These are phyloP conservation scores for Carex littledalei DNA, from an alignment of 176 grass and related monocot genomes.

Conservation along the genomic window DNA sequence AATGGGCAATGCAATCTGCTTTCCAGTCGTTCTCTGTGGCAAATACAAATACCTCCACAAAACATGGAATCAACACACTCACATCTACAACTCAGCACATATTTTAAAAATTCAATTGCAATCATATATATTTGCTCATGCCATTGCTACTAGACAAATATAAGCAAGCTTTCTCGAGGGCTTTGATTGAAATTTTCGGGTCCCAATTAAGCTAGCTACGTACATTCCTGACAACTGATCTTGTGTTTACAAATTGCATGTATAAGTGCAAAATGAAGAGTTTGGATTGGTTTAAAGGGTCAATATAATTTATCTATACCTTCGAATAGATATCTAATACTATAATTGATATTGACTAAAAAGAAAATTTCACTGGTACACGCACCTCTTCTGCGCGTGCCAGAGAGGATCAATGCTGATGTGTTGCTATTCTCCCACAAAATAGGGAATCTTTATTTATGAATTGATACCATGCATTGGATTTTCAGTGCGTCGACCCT, in stretches of 20 bases:
- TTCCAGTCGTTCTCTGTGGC: conserved; percentile 16
- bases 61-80: conserved; percentile 26
- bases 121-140: not conserved
- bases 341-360: not conserved
- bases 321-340: not conserved
- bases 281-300: not conserved
- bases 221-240: not conserved
- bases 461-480: not conserved
- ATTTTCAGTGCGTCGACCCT: not conserved
- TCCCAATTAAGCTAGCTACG: not conserved
- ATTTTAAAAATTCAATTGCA: not conserved
- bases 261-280: not conserved
- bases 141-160: not conserved
- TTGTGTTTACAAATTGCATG: not conserved
- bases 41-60: conserved; percentile 24
- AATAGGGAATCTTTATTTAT: not conserved
- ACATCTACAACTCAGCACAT: not conserved
- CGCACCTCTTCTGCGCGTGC: not conserved
- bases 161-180: not conserved
- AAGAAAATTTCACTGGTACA: not conserved
- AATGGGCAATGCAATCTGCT: not conserved
- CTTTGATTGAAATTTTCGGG: not conserved
- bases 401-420: not conserved
- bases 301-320: not conserved
- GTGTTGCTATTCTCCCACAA: not conserved